These are phyloP conservation scores for Pseudozyma pruni DNA, from an alignment of 1,284 basidiomycete genomes.

Conservation along the genomic window DNA sequence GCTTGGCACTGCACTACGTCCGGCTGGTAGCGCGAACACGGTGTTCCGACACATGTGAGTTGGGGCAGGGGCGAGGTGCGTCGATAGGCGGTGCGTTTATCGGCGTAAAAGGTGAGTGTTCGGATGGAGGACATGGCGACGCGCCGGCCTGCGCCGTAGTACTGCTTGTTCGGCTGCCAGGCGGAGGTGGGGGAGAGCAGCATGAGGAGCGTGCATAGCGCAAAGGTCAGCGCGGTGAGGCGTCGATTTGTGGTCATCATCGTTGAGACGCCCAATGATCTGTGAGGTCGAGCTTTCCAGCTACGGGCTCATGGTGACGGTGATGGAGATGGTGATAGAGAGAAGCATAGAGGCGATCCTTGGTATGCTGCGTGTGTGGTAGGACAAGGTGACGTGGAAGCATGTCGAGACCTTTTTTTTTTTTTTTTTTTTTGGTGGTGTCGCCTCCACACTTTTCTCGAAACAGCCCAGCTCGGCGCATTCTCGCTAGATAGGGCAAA, in stretches of 20 bases:
- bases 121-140: constrained; percentile 70
- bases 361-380: no score
- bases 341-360: no score
- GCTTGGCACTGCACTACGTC: constrained; percentile 86
- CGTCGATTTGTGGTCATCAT: background rate
- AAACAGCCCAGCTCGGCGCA: no score
- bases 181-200: background rate
- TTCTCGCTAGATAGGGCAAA: no score
- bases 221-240: background rate
- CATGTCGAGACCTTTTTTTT: no score
- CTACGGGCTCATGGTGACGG: no score
- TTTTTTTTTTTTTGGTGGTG: no score
- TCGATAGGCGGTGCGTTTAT: constrained; percentile 75
- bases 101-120: constrained; percentile 82
- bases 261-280: no score
- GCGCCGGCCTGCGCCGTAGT: constrained; percentile 38
- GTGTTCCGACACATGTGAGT: constrained; percentile 80
- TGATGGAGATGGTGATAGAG: no score
- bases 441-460: no score
- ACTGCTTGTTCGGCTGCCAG: constrained; percentile 17
- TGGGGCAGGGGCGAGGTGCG: constrained; percentile 79
- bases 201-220: background rate
- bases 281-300: no score
- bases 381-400: no score
- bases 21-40: constrained; percentile 80